Evolutionary conservation across 148 eudicot species (phyloP), one percentile per base, ranked within the genome.

Genomic region (Pouteria glomerata): DNA sequence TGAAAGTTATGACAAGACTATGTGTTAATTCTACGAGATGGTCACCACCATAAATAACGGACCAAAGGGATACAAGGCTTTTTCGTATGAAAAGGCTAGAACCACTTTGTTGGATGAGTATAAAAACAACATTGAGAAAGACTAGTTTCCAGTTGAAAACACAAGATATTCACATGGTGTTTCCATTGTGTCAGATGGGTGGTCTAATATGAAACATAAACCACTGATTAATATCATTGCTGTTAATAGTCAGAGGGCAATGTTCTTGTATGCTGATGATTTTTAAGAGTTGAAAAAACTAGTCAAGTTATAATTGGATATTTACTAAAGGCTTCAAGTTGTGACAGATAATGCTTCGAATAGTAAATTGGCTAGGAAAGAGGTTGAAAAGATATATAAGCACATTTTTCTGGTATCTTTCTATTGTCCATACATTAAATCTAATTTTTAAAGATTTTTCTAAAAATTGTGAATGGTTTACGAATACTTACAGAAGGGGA

Each of bases 171-270:
- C 66, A 3, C 63, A 70, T 4, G 52, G 47, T 4, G 69, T 66
- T 3, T 78, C 81, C 3, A 69, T 73, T 1, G 60, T 78, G 3
- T 60, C 77, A 0, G 66, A 73, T 78, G 73, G 81, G 0, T 77
- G 76, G 80, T 50, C 57, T 1, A 71, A 77, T 48, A 31, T 65
- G 13, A 71, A 72, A 24, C 56, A 41, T 8, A 12, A 73, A 11
- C 73, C 48, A 1, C 34, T 73, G 0, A 73, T 78, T 18, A 73
- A 73, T 37, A 60, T 77, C 13, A 2, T 72, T 3, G 76, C 69
- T 4, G 47, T 71, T 15, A 63, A 63, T 14, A 61, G 57, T 34
- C 21, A 66, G 1, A 59, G 77, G 4, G 63, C 77, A 0, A 78
- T 37, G 62, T 78, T 78, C 16, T 8, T 68, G 23, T 57, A 73